These are phyloP conservation scores for Stropharia rugosoannulata DNA, from an alignment of 768 basidiomycete species.

Conservation along the genomic window DNA sequence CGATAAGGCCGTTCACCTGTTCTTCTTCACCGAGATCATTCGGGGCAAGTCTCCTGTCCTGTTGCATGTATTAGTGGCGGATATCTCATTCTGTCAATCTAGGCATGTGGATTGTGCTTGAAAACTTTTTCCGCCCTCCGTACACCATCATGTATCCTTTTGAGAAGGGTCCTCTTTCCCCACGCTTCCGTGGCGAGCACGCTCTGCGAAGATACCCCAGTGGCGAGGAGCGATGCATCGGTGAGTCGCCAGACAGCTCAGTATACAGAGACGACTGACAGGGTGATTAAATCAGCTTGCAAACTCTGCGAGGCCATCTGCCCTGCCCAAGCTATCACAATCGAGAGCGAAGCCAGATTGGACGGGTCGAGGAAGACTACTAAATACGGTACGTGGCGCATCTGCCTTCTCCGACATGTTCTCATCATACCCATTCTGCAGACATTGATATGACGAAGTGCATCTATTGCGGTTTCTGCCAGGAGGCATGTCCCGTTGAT, in stretches of 20 bases:
- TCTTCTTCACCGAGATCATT: slow-evolving; percentile 99
- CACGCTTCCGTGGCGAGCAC: slow-evolving; percentile 98
- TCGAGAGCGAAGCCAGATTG: slow-evolving; percentile 93
- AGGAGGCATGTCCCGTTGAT: slow-evolving; percentile 99
- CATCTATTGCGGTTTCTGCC: slow-evolving; percentile 99
- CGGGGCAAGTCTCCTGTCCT: slow-evolving; percentile 60
- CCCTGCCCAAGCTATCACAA: slow-evolving; percentile 98
- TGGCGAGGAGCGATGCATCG: slow-evolving; percentile 98
- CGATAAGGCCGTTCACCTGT: slow-evolving; percentile 93
- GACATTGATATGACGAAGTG: slow-evolving; percentile 99
- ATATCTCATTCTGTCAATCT: slow-evolving; percentile 14
- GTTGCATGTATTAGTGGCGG: not conserved
- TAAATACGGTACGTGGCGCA: slow-evolving; percentile 74
- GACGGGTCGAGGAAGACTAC: slow-evolving; percentile 97
- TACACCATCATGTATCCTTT: slow-evolving; percentile 99
- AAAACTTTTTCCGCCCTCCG: slow-evolving; percentile 90
- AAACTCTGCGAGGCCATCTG: slow-evolving; percentile 99
- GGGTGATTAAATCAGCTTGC: slow-evolving; percentile 61
- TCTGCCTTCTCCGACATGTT: slow-evolving; percentile 3
- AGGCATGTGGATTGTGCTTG: slow-evolving; percentile 98
- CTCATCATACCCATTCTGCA: slow-evolving; percentile 25
- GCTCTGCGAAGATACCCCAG: slow-evolving; percentile 94
- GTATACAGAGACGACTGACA: not conserved
- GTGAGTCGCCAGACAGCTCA: slow-evolving; percentile 43
- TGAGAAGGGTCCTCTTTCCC: slow-evolving; percentile 96